Evolutionary conservation across 306 rosid species (phyloP).

Genomic region (Cicer pinnatifidum): DNA sequence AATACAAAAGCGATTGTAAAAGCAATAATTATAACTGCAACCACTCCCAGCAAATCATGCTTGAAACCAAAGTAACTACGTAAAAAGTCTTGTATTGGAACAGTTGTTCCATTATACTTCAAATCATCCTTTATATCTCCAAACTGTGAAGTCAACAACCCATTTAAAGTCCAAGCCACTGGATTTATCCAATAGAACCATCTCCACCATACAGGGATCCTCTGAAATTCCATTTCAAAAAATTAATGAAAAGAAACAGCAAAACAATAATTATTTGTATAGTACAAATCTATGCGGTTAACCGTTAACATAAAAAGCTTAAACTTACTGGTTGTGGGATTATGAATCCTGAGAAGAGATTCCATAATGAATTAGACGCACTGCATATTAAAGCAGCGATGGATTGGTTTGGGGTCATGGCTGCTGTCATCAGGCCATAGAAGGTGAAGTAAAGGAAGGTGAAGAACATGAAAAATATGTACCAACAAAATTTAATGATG

Average conservation of each 20-base stretch:
- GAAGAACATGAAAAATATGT: conserved; percentile 55
- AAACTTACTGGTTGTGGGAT: conserved; percentile 56
- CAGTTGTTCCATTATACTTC: conserved; percentile 2
- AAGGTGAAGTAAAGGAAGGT: conserved; percentile 57
- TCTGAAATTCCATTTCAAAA: conserved; percentile 25
- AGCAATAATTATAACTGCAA: conserved; percentile 37
- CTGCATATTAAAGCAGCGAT: conserved; percentile 37
- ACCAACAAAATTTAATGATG: conserved; percentile 48
- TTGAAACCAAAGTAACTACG: conserved; percentile 43
- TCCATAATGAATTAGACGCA: conserved; percentile 47
- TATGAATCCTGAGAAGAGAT: conserved; percentile 54
- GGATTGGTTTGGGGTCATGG: conserved; percentile 53
- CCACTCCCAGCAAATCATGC: conserved; percentile 43
- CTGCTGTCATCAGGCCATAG: conserved; percentile 62
- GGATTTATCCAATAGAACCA: conserved; percentile 50
- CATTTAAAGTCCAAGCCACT: conserved; percentile 56
- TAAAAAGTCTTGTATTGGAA: conserved; percentile 42
- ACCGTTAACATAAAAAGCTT: neutral
- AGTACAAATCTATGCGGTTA: neutral
- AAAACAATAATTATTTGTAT: neutral
- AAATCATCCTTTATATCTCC: conserved; percentile 44
- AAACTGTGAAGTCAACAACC: conserved; percentile 55
- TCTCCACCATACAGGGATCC: conserved; percentile 58
- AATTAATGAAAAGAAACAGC: neutral
- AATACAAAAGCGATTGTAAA: conserved; percentile 36